Evolutionary conservation across 2,329 filamentous ascomycete genomes (phyloP).

Genomic region (Magnaporthales sp.): DNA sequence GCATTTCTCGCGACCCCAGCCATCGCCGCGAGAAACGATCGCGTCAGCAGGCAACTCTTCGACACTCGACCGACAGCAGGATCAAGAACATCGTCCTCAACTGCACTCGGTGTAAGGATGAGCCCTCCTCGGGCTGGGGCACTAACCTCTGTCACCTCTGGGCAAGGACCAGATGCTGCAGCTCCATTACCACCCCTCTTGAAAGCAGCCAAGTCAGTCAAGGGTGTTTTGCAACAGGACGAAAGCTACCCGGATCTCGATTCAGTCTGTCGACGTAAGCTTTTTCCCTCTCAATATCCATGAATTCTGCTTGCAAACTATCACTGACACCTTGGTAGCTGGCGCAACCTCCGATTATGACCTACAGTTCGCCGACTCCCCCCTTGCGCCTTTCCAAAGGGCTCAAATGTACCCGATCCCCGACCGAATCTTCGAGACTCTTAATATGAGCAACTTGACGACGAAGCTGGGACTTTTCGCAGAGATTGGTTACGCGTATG

Average conservation of each 20-base stretch:
- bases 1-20: slow-evolving; percentile 70
- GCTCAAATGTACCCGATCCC: slow-evolving; percentile 82
- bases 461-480: slow-evolving; percentile 96
- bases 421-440: slow-evolving; percentile 85
- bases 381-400: slow-evolving; percentile 87
- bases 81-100: slow-evolving; percentile 1
- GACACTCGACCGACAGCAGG: slow-evolving; percentile 2
- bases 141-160: not conserved
- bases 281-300: not conserved
- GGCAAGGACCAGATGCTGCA: slow-evolving; percentile 14
- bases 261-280: slow-evolving; percentile 78
- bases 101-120: not conserved
- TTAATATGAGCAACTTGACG: slow-evolving; percentile 76
- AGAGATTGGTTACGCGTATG: slow-evolving; percentile 90
- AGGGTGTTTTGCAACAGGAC: slow-evolving; percentile 67
- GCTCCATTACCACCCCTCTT: slow-evolving; percentile 57
- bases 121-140: slow-evolving; percentile 11
- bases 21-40: slow-evolving; percentile 39
- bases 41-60: slow-evolving; percentile 4
- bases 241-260: slow-evolving; percentile 82
- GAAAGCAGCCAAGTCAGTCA: slow-evolving; percentile 76
- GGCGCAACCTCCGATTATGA: slow-evolving; percentile 91
- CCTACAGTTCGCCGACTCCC: slow-evolving; percentile 52
- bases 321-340: slow-evolving; percentile 43
- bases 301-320: not conserved